A percentile compares a stretch with the other conserved stretches of the same genome.
These are phyloP conservation scores for Wallacemonas sp. DNA, from an alignment of 208 protist species.

Conservation along the genomic window DNA sequence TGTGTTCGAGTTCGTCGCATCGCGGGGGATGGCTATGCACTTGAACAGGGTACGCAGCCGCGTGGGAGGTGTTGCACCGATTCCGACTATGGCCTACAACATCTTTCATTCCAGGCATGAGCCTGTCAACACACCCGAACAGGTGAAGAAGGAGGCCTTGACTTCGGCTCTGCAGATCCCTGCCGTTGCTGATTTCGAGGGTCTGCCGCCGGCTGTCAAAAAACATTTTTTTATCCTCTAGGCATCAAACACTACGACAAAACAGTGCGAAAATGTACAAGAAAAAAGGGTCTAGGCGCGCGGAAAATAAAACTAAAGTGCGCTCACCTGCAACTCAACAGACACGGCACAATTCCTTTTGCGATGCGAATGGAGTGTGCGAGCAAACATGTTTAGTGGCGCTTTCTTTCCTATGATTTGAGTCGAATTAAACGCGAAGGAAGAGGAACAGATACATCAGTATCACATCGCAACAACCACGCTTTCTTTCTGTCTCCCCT, in stretches of 20 bases:
- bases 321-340: background rate
- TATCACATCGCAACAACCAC: no score
- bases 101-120: slow-evolving; percentile 51
- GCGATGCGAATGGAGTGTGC: no score
- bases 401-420: no score
- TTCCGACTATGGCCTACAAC: slow-evolving; percentile 63
- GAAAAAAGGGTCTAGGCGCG: background rate
- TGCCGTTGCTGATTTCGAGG: slow-evolving; percentile 55
- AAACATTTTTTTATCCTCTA: slow-evolving; percentile 13
- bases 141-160: slow-evolving; percentile 38
- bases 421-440: no score
- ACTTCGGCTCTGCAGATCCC: slow-evolving; percentile 54
- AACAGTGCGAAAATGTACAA: background rate
- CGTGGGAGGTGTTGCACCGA: slow-evolving; percentile 29
- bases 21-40: slow-evolving; percentile 65
- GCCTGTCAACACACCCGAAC: slow-evolving; percentile 21
- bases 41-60: slow-evolving; percentile 68
- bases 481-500: no score
- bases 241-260: background rate
- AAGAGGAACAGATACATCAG: no score
- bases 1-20: slow-evolving; percentile 69
- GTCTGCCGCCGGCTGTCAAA: slow-evolving; percentile 23
- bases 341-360: no score
- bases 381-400: no score
- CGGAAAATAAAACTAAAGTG: background rate